phyloP scores from a whole-genome alignment of 2,329 filamentous ascomycete species.

The Calonectria montana region DNA sequence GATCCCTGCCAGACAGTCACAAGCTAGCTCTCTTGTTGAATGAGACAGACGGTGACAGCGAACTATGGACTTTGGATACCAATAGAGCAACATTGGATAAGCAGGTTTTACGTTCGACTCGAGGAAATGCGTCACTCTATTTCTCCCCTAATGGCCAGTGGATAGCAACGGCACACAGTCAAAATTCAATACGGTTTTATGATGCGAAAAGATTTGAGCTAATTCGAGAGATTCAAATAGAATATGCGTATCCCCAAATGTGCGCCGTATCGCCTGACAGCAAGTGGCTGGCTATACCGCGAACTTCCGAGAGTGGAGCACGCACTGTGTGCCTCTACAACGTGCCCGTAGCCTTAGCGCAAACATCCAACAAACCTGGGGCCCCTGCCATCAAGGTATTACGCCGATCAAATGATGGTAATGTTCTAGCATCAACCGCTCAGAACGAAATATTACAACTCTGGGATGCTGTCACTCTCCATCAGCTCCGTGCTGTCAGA shows the following conservation, averaged over 20 bases:
- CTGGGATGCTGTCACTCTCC: background rate
- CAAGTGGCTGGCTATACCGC: background rate
- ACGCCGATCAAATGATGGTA: background rate
- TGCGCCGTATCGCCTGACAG: background rate
- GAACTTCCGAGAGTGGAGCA: too few relatives aligned
- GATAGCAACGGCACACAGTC: background rate
- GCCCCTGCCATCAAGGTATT: background rate
- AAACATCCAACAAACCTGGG: background rate
- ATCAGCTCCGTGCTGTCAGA: background rate
- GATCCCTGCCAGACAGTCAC: background rate
- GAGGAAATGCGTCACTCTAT: background rate
- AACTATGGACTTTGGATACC: background rate
- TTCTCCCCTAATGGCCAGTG: background rate
- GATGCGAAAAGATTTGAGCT: background rate
- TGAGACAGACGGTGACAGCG: too few relatives aligned
- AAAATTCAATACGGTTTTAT: background rate
- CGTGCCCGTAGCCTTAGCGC: background rate
- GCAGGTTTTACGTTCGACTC: background rate
- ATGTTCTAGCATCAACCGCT: background rate
- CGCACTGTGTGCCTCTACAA: background rate
- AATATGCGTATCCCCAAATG: background rate
- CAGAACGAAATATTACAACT: background rate
- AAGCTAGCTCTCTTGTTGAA: background rate
- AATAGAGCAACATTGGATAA: background rate
- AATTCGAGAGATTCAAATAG: background rate